A percentile compares a stretch with the other conserved stretches of the same genome.
Evolutionary conservation across 2,329 filamentous ascomycete genomes (phyloP).

Genomic region (Aspergillus calidoustus): DNA sequence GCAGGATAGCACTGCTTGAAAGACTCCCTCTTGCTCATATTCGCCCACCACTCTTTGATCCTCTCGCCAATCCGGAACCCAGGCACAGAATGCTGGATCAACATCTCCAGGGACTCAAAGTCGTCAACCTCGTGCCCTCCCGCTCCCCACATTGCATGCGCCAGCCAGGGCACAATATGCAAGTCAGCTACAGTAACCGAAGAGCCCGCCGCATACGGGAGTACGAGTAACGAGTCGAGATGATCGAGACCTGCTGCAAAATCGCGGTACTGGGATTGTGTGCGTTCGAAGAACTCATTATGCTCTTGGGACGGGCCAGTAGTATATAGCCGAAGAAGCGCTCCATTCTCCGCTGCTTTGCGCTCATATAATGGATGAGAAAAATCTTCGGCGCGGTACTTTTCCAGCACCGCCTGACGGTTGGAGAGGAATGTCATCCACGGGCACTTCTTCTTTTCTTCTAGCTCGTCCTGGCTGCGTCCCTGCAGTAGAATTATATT

Average conservation of each 20-base stretch:
- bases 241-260: neutral
- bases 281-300: neutral
- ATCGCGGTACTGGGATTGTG: neutral
- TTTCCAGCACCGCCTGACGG: neutral
- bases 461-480: neutral
- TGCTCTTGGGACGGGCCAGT: neutral
- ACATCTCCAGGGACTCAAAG: neutral
- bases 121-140: neutral
- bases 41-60: neutral
- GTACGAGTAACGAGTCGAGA: neutral
- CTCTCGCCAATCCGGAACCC: neutral
- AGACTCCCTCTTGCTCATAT: neutral
- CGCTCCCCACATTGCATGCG: neutral
- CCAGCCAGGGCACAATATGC: neutral
- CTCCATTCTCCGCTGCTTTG: neutral
- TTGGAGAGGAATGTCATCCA: neutral
- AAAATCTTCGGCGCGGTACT: neutral
- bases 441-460: neutral
- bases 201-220: neutral
- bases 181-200: neutral
- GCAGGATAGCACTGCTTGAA: neutral
- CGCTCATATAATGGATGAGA: neutral
- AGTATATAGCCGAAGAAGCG: neutral
- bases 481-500: neutral
- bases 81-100: neutral